These are phyloP conservation scores for Xylaria scruposa DNA, from an alignment of 495 filamentous ascomycete species.

Conservation along the genomic window DNA sequence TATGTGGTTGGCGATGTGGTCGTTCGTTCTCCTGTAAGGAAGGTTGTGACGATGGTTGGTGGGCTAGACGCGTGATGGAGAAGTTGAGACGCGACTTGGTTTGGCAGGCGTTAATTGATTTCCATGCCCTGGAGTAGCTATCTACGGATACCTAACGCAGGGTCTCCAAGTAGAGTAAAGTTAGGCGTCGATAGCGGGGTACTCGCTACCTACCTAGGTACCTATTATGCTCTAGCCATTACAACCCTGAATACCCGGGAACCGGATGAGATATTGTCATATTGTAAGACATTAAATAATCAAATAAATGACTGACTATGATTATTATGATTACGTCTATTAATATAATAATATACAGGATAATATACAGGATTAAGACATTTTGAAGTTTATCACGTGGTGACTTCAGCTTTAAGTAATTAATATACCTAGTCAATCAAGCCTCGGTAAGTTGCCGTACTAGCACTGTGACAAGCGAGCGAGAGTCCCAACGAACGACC, in stretches of 20 bases:
- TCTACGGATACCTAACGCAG: neutral
- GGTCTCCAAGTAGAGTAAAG: neutral
- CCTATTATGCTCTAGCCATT: neutral
- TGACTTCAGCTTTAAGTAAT: neutral
- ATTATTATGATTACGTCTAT: too few relatives aligned
- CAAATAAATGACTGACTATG: too few relatives aligned
- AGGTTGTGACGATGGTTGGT: slow-evolving; percentile 15
- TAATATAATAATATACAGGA: too few relatives aligned
- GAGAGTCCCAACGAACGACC: neutral
- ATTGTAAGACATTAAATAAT: too few relatives aligned
- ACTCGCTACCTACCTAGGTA: neutral
- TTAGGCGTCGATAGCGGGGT: neutral
- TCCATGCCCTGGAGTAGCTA: too few relatives aligned
- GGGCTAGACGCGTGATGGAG: slow-evolving; percentile 32
- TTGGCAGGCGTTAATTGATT: slow-evolving; percentile 2
- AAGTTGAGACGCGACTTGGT: slow-evolving; percentile 23
- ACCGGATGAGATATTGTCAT: too few relatives aligned
- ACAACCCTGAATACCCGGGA: too few relatives aligned
- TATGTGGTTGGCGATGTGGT: neutral
- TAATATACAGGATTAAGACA: neutral
- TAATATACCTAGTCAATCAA: slow-evolving; percentile 2
- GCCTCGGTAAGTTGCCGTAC: slow-evolving; percentile 17
- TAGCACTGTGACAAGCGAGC: neutral
- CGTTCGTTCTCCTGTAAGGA: neutral
- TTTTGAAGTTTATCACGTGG: slow-evolving; percentile 3